Evolutionary conservation across 225 moss, liverwort and hornwort species (phyloP).

Genomic region (Anthoceros angustus): DNA sequence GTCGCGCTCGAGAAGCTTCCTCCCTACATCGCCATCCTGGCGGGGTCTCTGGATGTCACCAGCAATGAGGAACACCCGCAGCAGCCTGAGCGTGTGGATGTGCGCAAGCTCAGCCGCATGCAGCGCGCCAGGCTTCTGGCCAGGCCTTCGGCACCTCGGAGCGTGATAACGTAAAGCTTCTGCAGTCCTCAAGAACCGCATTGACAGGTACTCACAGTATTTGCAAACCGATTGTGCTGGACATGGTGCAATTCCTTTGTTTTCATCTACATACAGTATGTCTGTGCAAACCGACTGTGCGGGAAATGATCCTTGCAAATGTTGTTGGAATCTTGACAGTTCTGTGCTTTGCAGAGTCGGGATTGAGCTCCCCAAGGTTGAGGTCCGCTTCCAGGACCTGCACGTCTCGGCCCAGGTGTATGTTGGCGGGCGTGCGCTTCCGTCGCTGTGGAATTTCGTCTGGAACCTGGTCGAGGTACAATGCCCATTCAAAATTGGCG

Average conservation of each 20-base stretch:
- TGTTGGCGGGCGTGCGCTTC: constrained; percentile 26
- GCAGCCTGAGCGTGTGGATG: background rate
- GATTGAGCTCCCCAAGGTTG: constrained; percentile 19
- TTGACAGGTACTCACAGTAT: background rate
- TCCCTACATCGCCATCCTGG: background rate
- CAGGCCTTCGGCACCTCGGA: background rate
- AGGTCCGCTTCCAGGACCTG: constrained; percentile 28
- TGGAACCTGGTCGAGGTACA: constrained; percentile 19
- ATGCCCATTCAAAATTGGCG: no score
- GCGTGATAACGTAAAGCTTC: background rate
- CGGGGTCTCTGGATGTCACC: background rate
- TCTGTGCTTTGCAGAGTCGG: constrained; percentile 11
- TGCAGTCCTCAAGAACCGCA: background rate
- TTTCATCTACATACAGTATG: no score
- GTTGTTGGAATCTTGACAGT: background rate
- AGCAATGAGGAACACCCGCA: background rate
- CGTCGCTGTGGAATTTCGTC: constrained; percentile 18
- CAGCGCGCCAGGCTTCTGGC: background rate
- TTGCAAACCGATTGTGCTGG: no score
- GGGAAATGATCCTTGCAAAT: background rate
- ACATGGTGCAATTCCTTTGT: no score
- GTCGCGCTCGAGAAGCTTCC: background rate
- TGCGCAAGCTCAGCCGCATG: background rate
- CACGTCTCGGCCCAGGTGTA: constrained; percentile 15
- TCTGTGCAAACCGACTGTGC: no score